Percentiles rank a stretch among this genome's conserved stretches.
These are phyloP conservation scores for Neurospora crassa DNA, from an alignment of 2,329 filamentous ascomycete genomes.

Conservation along the genomic window DNA sequence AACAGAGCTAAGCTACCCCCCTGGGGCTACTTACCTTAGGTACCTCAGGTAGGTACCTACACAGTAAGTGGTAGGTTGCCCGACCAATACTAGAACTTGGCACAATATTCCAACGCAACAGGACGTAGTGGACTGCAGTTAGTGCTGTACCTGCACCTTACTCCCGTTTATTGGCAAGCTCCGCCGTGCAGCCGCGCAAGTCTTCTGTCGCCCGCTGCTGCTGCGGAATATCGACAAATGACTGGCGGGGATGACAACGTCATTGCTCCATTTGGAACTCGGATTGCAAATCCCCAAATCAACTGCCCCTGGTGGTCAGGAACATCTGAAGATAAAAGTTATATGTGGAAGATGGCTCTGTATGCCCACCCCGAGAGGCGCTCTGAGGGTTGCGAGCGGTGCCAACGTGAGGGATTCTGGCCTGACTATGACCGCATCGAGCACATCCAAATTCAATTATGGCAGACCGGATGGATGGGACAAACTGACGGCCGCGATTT, in stretches of 20 bases:
- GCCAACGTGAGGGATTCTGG: background rate
- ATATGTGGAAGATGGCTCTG: background rate
- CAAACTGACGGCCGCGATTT: background rate
- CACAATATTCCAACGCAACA: background rate
- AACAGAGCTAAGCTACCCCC: background rate
- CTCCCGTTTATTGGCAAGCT: background rate
- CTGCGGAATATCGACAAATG: background rate
- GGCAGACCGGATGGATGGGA: background rate
- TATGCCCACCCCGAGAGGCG: background rate
- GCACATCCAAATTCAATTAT: background rate
- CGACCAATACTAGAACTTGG: background rate
- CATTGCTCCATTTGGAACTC: background rate
- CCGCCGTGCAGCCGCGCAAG: background rate
- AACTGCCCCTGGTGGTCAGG: background rate
- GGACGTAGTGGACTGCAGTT: background rate
- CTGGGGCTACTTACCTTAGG: too few species aligned
- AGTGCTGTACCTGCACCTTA: background rate
- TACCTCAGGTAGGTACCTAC: too few species aligned
- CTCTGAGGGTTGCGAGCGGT: background rate
- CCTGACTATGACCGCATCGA: background rate
- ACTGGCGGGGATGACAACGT: background rate
- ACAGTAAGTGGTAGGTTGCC: background rate
- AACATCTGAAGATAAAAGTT: background rate
- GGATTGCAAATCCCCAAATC: background rate
- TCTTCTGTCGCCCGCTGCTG: background rate